Evolutionary conservation across 805 yeast species (phyloP).

Genomic region (Lachancea cidri): DNA sequence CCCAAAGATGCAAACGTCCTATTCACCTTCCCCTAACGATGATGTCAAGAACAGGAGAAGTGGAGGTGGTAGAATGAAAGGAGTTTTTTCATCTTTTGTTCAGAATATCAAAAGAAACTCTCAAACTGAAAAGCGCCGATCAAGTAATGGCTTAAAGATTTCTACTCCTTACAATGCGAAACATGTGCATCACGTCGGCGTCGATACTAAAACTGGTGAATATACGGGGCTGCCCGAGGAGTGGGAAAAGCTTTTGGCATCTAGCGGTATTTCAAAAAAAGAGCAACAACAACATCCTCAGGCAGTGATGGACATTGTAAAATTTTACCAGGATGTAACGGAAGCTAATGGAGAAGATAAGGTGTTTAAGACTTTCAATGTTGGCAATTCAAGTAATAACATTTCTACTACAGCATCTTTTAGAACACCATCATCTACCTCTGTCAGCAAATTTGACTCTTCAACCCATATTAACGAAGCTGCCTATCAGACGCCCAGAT

Average conservation of each 20-base stretch:
- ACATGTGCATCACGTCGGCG: slow-evolving; percentile 91
- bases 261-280: slow-evolving; percentile 80
- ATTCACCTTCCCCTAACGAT: slow-evolving; percentile 6
- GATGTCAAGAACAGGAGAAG: slow-evolving; percentile 38
- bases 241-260: slow-evolving; percentile 79
- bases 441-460: slow-evolving; percentile 13
- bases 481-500: slow-evolving; percentile 1
- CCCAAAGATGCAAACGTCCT: slow-evolving; percentile 5
- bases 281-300: slow-evolving; percentile 92
- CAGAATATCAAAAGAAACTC: slow-evolving; percentile 28
- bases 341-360: slow-evolving; percentile 38
- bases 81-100: slow-evolving; percentile 49
- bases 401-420: slow-evolving; percentile 30
- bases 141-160: slow-evolving; percentile 44
- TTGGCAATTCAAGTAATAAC: slow-evolving; percentile 22
- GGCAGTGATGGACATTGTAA: slow-evolving; percentile 88
- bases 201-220: slow-evolving; percentile 76
- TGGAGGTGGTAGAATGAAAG: slow-evolving; percentile 44
- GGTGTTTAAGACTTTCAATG: slow-evolving; percentile 37
- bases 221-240: slow-evolving; percentile 90
- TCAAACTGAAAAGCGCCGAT: slow-evolving; percentile 36
- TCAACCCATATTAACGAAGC: background rate
- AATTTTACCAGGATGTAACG: slow-evolving; percentile 66
- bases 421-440: slow-evolving; percentile 30
- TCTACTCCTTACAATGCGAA: slow-evolving; percentile 90